Evolutionary conservation across 2,329 filamentous ascomycete species (phyloP).

Genomic region (Trichoderma cornu-damae): DNA sequence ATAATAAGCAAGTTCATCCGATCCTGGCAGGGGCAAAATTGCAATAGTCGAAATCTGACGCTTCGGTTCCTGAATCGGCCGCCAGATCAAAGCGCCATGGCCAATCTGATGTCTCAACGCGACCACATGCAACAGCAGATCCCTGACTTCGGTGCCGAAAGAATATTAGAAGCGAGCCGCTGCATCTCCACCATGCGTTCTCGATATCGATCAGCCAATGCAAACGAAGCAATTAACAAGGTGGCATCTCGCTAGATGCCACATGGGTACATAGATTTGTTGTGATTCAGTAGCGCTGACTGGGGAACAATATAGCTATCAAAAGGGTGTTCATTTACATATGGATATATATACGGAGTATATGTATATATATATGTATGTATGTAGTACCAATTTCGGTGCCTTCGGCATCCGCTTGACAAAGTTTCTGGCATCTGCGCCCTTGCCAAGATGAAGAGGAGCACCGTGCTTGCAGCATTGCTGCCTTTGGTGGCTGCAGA

Average conservation of each 20-base stretch:
- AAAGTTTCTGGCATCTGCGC: not conserved
- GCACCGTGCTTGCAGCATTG: not conserved
- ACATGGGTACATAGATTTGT: not conserved
- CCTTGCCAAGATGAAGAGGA: constrained; percentile 4
- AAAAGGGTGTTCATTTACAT: too few species aligned
- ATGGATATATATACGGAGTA: not conserved
- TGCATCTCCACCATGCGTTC: not conserved
- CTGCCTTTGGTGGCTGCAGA: constrained; percentile 1
- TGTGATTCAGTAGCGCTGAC: not conserved
- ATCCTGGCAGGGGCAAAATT: not conserved
- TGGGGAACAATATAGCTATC: too few species aligned
- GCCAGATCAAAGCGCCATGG: not conserved
- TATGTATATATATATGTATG: too few species aligned
- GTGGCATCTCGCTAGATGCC: not conserved
- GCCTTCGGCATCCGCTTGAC: not conserved
- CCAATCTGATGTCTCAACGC: not conserved
- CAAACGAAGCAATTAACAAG: not conserved
- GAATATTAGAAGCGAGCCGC: constrained; percentile 1
- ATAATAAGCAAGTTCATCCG: not conserved
- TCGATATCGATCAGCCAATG: not conserved
- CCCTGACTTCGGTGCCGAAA: constrained; percentile 15
- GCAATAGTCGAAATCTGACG: not conserved
- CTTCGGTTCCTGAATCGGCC: constrained; percentile 8
- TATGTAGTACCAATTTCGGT: not conserved
- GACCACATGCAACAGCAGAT: constrained; percentile 5